These are phyloP conservation scores for Paspalum vaginatum DNA, from an alignment of 176 grass and related monocot species.

Conservation along the genomic window DNA sequence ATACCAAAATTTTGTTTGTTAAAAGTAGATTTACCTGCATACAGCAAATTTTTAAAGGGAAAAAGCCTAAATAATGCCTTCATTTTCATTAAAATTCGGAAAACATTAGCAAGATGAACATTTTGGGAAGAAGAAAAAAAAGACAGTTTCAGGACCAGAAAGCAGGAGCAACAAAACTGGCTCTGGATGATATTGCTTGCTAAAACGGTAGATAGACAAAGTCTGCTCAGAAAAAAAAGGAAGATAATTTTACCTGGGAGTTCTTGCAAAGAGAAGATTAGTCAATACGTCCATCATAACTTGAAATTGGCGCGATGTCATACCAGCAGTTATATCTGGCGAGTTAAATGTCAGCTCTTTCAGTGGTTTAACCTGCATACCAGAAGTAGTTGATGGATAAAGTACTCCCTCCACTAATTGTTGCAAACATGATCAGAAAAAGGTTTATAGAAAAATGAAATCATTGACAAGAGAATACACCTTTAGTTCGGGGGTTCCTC, in stretches of 20 bases:
- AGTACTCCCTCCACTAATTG: constrained; percentile 30
- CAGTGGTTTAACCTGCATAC: constrained; percentile 85
- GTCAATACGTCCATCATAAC: constrained; percentile 98
- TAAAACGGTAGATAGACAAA: neutral
- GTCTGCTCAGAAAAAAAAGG: neutral
- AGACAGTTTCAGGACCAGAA: neutral
- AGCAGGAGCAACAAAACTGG: constrained; percentile 14
- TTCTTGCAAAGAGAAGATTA: constrained; percentile 91
- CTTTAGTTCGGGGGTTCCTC: constrained; percentile 94
- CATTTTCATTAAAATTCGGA: neutral
- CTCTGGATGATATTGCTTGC: constrained; percentile 28
- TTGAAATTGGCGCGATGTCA: constrained; percentile 98
- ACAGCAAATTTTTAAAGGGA: neutral
- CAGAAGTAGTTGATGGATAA: constrained; percentile 41
- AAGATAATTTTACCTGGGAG: constrained; percentile 61
- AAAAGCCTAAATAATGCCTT: neutral
- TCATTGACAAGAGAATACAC: constrained; percentile 42
- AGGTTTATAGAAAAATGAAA: constrained; percentile 31
- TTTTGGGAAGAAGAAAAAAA: neutral
- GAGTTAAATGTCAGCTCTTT: constrained; percentile 97
- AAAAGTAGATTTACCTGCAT: neutral
- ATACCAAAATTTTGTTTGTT: neutral
- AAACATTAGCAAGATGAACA: constrained; percentile 9
- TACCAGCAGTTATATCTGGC: constrained; percentile 86
- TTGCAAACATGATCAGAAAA: constrained; percentile 26